Conservation (phyloP, 192 early-diverging fungal genomes). For the Anaeromyces robustus region DNA sequence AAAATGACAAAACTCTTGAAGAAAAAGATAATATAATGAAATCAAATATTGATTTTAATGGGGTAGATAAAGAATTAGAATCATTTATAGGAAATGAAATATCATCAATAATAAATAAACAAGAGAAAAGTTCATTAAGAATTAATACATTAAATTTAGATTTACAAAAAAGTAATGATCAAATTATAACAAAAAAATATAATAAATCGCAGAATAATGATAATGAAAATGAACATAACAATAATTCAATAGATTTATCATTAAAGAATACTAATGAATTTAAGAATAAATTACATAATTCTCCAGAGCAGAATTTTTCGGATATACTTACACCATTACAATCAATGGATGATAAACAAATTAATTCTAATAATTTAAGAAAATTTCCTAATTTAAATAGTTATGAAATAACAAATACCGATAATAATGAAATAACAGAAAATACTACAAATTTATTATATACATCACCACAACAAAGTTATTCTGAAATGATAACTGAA, state of each 20-base stretch:
- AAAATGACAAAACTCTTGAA: no score
- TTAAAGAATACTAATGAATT: background rate
- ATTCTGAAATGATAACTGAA: no score
- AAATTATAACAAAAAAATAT: background rate
- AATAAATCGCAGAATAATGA: background rate
- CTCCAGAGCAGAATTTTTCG: background rate
- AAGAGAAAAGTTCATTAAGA: no score
- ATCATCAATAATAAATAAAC: no score
- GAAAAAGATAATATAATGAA: no score
- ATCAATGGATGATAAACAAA: background rate
- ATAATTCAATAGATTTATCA: background rate
- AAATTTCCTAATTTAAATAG: background rate
- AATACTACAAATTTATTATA: background rate
- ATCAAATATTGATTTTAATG: no score
- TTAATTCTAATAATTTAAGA: background rate
- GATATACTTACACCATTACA: background rate
- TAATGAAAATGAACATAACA: background rate
- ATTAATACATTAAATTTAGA: background rate
- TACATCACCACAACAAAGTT: background rate
- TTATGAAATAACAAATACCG: background rate
- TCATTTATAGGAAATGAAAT: no score
- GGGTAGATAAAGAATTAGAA: no score
- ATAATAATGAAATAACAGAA: background rate
- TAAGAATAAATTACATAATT: background rate
- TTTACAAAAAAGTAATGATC: background rate